Evolutionary conservation across 805 yeast genomes (phyloP).

Genomic region (Hanseniaspora guilliermondii): DNA sequence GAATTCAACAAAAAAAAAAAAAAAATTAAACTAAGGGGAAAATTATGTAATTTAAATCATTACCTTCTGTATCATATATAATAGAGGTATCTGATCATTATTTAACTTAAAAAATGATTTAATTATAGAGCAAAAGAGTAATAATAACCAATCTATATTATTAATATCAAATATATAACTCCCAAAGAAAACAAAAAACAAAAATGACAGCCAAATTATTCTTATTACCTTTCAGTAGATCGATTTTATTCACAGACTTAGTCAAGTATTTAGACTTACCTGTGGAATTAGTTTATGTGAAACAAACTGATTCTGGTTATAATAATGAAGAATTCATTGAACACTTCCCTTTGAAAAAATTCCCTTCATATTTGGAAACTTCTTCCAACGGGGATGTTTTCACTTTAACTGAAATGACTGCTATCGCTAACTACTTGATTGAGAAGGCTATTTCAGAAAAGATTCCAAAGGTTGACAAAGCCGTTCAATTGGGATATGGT

Average conservation of each 20-base stretch:
- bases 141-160: neutral
- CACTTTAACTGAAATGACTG: neutral
- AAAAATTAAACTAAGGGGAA: no score
- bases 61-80: no score
- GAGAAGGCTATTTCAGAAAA: neutral
- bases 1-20: no score
- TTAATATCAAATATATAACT: neutral
- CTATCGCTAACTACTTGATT: neutral
- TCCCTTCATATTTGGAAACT: constrained; percentile 2
- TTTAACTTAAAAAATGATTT: no score
- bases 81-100: no score
- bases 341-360: neutral
- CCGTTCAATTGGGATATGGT: neutral
- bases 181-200: neutral
- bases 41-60: no score
- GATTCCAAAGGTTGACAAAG: neutral
- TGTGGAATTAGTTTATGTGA: neutral
- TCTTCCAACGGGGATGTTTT: neutral
- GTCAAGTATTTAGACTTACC: neutral
- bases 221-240: neutral
- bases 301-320: neutral
- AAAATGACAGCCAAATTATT: neutral
- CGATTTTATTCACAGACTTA: neutral
- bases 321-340: neutral
- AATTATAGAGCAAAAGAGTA: no score